Evolutionary conservation across 2,329 filamentous ascomycete genomes (phyloP), one percentile per base, ranked within the genome.

Genomic region (Penicillium verrucosum): DNA sequence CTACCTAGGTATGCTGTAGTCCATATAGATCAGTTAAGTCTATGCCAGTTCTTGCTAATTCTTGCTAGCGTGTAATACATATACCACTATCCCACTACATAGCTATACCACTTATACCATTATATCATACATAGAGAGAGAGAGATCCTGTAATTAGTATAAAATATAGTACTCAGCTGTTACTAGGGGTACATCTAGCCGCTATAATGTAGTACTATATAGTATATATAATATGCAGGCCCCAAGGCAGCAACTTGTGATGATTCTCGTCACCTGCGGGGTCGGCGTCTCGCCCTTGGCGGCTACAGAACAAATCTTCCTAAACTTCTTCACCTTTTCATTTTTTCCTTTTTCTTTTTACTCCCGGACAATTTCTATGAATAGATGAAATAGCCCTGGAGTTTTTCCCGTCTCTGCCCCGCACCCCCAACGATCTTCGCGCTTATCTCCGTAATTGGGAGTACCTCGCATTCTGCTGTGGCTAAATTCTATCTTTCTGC

Each of bases 261-360:
- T 46, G 37, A 49, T 34, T 47, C 54, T 60, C 57, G 36, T 63
- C 60, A 63, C 60, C 59, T 63, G 60, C 60, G 60, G 60, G 60
- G 60, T 61, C 51, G 49, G 60, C 60, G 60, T 58, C 50, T 62
- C 60, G 60, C 60, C 30, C 59, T 59, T 44, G 56, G 60, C 60
- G 60, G 46, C 49, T 61, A 55, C 47, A 53, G 40, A 29, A 34
- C 30, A 34, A 42, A 25, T 49, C 30, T 8, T n/a, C 51, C 21
- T 43, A 12, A 34, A 51, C 34, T 48, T 37, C 46, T 47, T 43
- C 41, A 43, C 9, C 42, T 38, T 50, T 32, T 12, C 25, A 27
- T 45, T 53, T 52, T 52, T 21, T 34, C 5, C 41, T 42, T 36
- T 51, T 41, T 43, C 43, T 23, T 18, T 16, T 49, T 23, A 21